Base-by-base conservation (phyloP, 2,329 filamentous ascomycete genomes). In the Exophiala dermatitidis region DNA sequence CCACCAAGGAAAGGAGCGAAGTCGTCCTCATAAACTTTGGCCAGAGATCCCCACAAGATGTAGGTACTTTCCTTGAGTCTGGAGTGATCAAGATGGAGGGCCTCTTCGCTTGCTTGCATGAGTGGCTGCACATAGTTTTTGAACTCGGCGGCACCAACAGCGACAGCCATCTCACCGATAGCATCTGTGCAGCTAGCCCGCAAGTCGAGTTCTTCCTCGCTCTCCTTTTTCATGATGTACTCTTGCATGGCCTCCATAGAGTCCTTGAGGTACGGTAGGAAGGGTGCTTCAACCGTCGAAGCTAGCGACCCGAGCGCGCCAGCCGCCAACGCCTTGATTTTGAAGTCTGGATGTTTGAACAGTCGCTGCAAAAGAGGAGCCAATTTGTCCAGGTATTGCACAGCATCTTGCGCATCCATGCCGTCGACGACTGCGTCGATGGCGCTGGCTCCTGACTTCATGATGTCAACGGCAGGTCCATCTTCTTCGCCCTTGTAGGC, bases 21-120 rank as follows among this genome's bases (percentile, higher is more conserved):
- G 53, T 73, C 71, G 66, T 88, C 86, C 64, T 86, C 84, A 71
- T 97, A 97, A 6, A 97, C 89, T 75, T 94, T 94, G 58, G 91
- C 86, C 67, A 98, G 83, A 38, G 88, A 89, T 61, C 88, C 90
- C 91, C 93, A 98, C 50, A 98, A 79, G 58, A 97, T 94, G 74
- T 95, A 98, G 68, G 89, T 95, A 58, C 90, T 96, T 76, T 98
- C 93, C 71, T 90, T 88, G 48, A 97, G 82, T 53, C 90, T 82
- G 40, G 90, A 87, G 73, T 96, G 90, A 63, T 89, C 90, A 2
- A 98, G 83, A 63, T 86, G 78, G 1, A 97, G 79, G 51, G 87
- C 90, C 71, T 96, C 90, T 72, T 96, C 90, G 62, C 88, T 95
- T 9, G 91, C 86, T 65, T 85, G 80, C 87, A 98, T 95, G 54